Base-by-base conservation (phyloP, 2,329 filamentous ascomycete species). In the Neofusicoccum cordaticola region DNA sequence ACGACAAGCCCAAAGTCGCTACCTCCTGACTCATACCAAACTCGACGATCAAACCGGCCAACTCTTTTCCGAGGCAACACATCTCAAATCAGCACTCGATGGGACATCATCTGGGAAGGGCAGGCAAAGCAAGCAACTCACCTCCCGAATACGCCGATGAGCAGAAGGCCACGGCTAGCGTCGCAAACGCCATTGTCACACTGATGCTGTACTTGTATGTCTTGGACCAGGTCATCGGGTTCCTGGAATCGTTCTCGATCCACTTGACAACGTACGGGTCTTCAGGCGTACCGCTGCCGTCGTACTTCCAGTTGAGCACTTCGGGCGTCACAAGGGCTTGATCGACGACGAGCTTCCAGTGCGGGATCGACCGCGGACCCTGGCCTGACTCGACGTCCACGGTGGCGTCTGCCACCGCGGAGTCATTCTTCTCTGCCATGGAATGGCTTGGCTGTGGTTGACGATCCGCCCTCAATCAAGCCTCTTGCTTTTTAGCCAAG, bases 241-340 rank as follows among this genome's bases (percentile, higher is more conserved):
- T 82, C 65, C 80, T 73, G 2, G 79, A 77, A 65, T 83, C 81
- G 52, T 80, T 75, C 19, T 79, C 75, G 64, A 82, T 76, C 79
- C 79, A 83, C 53, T 80, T 77, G 58, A 83, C 78, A 9, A 80
- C 71, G 65, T 75, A 81, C 1, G 80, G 80, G 65, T 81, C 78
- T 12, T 79, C 77, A 13, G 76, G 73, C 37, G 79, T 81, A 58
- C 80, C 80, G 3, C 72, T 71, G 27, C 80, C 80, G 9, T 76
- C 73, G 65, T 81, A 81, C 0, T 77, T 70, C 68, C 76, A 78
- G 62, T 79, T 75, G 34, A 68, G 67, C 9, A 79, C 74, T 45
- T 76, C 74, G 8, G 72, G 69, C 27, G 76, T 78, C 12, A 77
- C 69, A 37, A 75, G 68, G 42, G 76, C 76, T 66, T 78, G 76